Evolutionary conservation across 768 basidiomycete genomes (phyloP), one percentile per base, ranked within the genome.

Genomic region (Russula emetica): DNA sequence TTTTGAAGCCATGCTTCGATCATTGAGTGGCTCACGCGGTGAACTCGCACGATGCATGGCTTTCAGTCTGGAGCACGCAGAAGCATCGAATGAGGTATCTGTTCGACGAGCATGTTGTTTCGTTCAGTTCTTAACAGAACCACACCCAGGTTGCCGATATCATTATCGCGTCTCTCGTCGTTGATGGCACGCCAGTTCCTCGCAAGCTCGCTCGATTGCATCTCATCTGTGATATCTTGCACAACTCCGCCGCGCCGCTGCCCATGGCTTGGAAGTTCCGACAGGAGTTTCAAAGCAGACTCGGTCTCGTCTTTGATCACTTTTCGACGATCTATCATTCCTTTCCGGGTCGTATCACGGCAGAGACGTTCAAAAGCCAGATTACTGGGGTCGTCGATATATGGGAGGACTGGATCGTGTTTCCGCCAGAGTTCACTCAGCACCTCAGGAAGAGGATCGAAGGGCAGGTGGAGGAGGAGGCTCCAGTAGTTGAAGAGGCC

Each of bases 391-490:
- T 98, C 20, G 82, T 98, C 6, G 95, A 98, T 70, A 88, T 98
- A 34, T 98, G 97, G 94, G 97, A 98, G 72, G 89, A 97, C 72
- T 96, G 95, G 94, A 95, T 98, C 62, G 91, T 98, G 36, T 98
- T 98, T 72, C 81, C 92, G 58, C 90, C 88, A 2, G 91, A 95
- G 60, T 91, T 90, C 70, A 94, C 90, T 0, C 71, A 80, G 2
- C 85, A 88, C 69, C 80, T 96, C 18, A 80, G 92, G 28, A 75
- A 75, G 59, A 79, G 94, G 61, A 79, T 98, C 55, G 91, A 95
- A 55, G 92, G 92, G 24, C 75, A 72, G 22, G 71, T 74, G 22
- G 70, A 73, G 61, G 73, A 73, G 56, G 69, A 69, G 64, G 65
- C 58, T 6, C 63, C 67, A 55, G 45, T 47, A 56, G 58, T 69